These are phyloP conservation scores for Tetrahymena elliotti DNA, from an alignment of 73 alveolate species.

Conservation along the genomic window DNA sequence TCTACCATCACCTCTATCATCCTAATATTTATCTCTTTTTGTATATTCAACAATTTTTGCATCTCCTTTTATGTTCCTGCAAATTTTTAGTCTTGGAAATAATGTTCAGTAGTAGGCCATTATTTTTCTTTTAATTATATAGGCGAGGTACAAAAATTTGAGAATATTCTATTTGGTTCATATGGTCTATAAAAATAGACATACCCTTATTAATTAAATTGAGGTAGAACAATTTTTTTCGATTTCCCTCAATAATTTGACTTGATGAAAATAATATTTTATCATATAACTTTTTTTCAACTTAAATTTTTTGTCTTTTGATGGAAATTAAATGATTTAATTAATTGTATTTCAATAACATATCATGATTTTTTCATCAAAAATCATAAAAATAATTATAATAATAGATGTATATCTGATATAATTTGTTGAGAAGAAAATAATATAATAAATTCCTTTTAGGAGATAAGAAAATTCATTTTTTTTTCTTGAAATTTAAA, in stretches of 20 bases:
- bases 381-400: too few species aligned
- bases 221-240: background rate
- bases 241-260: background rate
- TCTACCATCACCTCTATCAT: slow-evolving; percentile 44
- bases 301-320: too few species aligned
- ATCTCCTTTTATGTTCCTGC: slow-evolving; percentile 5
- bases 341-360: too few species aligned
- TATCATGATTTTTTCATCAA: too few species aligned
- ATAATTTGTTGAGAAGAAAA: too few species aligned
- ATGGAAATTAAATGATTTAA: too few species aligned
- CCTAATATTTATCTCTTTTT: slow-evolving; percentile 37
- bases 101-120: slow-evolving; percentile 44
- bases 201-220: background rate
- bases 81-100: slow-evolving; percentile 33
- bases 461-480: too few species aligned
- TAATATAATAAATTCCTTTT: too few species aligned
- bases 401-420: too few species aligned
- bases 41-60: slow-evolving; percentile 19
- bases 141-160: slow-evolving; percentile 5
- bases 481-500: too few species aligned
- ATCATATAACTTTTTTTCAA: too few species aligned
- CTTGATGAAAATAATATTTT: too few species aligned
- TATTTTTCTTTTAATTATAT: background rate
- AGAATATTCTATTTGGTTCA: slow-evolving; percentile 7
- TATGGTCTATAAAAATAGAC: background rate